phyloP scores from a whole-genome alignment of 768 basidiomycete species.

The Tulasnella sp. region DNA sequence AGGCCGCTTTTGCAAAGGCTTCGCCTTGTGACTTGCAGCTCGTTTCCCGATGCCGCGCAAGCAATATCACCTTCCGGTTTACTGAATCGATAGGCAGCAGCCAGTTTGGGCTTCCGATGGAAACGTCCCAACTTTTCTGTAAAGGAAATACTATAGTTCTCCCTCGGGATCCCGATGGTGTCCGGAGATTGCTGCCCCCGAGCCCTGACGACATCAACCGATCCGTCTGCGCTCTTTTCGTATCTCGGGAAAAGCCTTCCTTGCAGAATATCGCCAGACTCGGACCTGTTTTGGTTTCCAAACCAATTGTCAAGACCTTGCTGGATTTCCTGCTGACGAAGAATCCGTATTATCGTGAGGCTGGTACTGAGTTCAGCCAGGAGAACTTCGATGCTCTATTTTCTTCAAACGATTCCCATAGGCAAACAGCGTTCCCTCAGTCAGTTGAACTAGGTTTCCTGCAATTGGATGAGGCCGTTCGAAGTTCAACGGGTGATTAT shows the following conservation, averaged over 20 bases:
- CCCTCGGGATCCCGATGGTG: slow-evolving; percentile 31
- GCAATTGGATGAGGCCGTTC: not conserved
- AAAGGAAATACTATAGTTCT: slow-evolving; percentile 36
- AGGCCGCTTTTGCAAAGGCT: not conserved
- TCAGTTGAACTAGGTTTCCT: not conserved
- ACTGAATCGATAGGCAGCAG: not conserved
- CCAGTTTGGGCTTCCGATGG: not conserved
- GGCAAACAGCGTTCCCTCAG: not conserved
- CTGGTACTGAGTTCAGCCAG: not conserved
- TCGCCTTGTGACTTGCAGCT: slow-evolving; percentile 1
- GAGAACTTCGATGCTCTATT: not conserved
- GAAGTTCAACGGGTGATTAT: not conserved
- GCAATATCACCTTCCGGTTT: not conserved
- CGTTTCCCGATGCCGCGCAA: not conserved
- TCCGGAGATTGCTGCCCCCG: slow-evolving; percentile 34
- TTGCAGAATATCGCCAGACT: not conserved
- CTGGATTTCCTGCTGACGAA: not conserved
- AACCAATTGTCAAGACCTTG: not conserved
- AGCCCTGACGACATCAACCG: slow-evolving; percentile 35
- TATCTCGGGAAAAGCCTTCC: not conserved
- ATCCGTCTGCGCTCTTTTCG: slow-evolving; percentile 13
- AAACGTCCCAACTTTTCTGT: not conserved
- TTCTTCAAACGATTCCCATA: too few relatives aligned
- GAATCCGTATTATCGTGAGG: not conserved
- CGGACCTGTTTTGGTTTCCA: not conserved